Evolutionary conservation across 2,329 filamentous ascomycete genomes (phyloP).

Genomic region (Podosphaera fusca): DNA sequence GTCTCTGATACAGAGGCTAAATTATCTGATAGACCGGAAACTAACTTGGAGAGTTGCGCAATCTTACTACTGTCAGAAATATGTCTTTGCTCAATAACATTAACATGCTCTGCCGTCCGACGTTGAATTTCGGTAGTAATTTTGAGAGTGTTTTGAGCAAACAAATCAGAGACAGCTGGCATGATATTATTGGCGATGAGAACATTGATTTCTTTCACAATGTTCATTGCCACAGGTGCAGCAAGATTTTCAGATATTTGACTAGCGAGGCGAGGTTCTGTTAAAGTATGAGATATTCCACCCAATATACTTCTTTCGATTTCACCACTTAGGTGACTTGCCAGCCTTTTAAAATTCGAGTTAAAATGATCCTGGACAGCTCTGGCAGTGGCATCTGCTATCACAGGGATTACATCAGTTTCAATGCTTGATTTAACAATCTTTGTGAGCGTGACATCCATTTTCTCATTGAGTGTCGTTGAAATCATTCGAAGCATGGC

Average conservation of each 20-base stretch:
- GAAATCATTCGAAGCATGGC: conserved; percentile 45
- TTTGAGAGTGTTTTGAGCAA: conserved; percentile 42
- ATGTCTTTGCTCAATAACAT: conserved; percentile 12
- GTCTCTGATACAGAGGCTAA: conserved; percentile 22
- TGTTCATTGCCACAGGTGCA: conserved; percentile 37
- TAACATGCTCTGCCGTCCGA: conserved; percentile 18
- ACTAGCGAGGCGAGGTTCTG: conserved; percentile 50
- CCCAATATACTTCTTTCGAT: conserved; percentile 46
- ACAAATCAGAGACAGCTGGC: conserved; percentile 40
- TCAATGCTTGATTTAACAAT: conserved; percentile 40
- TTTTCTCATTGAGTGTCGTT: conserved; percentile 43
- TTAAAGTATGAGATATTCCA: conserved; percentile 42
- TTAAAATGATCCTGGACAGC: conserved; percentile 51
- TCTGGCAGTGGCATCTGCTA: conserved; percentile 43
- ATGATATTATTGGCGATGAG: conserved; percentile 39
- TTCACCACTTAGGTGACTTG: conserved; percentile 29
- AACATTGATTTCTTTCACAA: conserved; percentile 45
- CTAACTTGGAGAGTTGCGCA: conserved; percentile 44
- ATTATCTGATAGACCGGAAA: conserved; percentile 31
- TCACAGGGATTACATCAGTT: conserved; percentile 51
- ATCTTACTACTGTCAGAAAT: conserved; percentile 33
- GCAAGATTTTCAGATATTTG: conserved; percentile 49
- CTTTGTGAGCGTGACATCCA: conserved; percentile 25
- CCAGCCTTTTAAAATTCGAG: conserved; percentile 27
- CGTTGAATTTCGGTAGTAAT: conserved; percentile 46